A percentile compares a stretch with the other conserved stretches of the same genome.
These are phyloP conservation scores for Russula brevipes DNA, from an alignment of 768 basidiomycete species.

Conservation along the genomic window DNA sequence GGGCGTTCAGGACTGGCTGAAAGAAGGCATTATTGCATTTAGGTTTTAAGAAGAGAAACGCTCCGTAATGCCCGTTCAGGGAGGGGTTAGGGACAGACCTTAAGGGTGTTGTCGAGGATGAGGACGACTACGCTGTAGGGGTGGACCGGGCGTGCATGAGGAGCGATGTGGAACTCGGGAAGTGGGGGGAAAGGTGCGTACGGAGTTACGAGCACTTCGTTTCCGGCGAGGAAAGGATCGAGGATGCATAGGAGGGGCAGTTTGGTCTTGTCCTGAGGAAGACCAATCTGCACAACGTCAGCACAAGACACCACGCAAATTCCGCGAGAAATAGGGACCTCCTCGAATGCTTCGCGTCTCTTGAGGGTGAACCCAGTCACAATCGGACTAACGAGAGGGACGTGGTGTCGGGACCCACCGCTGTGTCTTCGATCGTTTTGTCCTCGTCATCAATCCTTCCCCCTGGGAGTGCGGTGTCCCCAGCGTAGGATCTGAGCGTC, in stretches of 20 bases:
- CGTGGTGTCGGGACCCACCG: constrained; percentile 44
- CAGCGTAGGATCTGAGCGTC: constrained; percentile 69
- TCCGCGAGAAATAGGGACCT: constrained; percentile 44
- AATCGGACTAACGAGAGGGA: neutral
- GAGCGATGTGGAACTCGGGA: neutral
- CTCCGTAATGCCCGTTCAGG: neutral
- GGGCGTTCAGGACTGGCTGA: constrained; percentile 73
- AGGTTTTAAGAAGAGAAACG: no score
- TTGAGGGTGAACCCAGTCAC: constrained; percentile 29
- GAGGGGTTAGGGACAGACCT: constrained; percentile 40
- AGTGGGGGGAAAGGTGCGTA: constrained; percentile 37
- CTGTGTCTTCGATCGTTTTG: constrained; percentile 67
- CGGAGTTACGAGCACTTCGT: constrained; percentile 78
- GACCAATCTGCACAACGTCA: constrained; percentile 57
- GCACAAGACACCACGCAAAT: neutral
- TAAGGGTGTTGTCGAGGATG: constrained; percentile 70
- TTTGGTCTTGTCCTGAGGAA: constrained; percentile 62
- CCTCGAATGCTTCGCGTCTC: constrained; percentile 88
- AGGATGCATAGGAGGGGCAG: constrained; percentile 73
- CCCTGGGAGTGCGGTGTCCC: constrained; percentile 85
- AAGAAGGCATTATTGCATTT: neutral
- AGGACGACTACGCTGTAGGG: constrained; percentile 71
- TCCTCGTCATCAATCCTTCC: constrained; percentile 74
- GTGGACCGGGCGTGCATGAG: neutral
- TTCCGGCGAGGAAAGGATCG: constrained; percentile 73